Base-by-base conservation (phyloP, 305 asterid species). In the Fraxinus sp. region DNA sequence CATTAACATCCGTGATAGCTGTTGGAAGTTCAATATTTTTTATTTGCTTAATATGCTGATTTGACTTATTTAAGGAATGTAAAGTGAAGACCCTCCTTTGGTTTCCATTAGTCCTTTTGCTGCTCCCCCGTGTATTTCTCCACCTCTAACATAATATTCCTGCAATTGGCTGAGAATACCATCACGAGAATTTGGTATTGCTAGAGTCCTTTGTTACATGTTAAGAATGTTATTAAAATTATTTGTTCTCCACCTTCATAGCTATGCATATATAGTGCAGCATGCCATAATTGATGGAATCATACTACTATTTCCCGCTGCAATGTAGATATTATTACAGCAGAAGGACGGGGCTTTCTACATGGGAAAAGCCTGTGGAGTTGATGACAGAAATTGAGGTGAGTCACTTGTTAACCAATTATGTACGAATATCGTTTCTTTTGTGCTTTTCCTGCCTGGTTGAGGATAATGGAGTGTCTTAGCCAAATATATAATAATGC, bases 311-410 rank as follows among this genome's bases (percentile, higher is more conserved):
- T 64, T 28, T 52, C 52, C 52, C 26, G 76, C 75, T 78, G n/a
- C 75, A 81, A 82, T 88, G 88, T 90, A 96, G 99, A 83, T 96
- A 80, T 83, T 96, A 92, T 84, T 93, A 95, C 92, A 95, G 92
- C 90, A 90, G 86, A 85, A 86, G 87, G 90, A 92, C 97, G 83
- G 85, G 74, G 87, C 71, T 91, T 84, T 96, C 99, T 77, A 84
- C 89, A 33, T 96, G 99, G 99, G 97, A 92, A 86, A 96, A 93
- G 90, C 99, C 99, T 77, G 78, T 84, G 9, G 99, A 92, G 79
- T 87, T 96, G 89, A 96, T 96, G 99, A 91, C 95, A 5, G 85
- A 88, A 73, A 83, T 77, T 70, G 99, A 96, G 94, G 99, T 90
- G 87, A 87, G 90, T 85, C 79, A 78, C 82, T 78, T 57, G 70